Conservation (phyloP, 257 asterid species). For the Nicotiana obtusifolia region DNA sequence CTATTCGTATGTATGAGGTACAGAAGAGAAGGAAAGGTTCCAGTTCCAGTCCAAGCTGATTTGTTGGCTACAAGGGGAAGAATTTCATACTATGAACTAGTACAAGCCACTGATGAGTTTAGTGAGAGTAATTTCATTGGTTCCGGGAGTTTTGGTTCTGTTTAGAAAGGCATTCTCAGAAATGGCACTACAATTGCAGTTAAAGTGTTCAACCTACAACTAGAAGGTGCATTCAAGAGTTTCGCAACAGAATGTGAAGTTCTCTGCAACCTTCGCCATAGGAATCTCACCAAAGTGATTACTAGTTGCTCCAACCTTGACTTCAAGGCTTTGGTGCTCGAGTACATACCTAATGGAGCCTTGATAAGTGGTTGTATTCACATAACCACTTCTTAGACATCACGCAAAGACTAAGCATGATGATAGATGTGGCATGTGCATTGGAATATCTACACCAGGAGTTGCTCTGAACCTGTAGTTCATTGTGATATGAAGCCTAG, state of each 20-base stretch:
- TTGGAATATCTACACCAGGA: conserved; percentile 29
- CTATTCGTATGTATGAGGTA: neutral
- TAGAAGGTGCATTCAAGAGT: conserved; percentile 16
- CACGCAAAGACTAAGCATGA: conserved; percentile 19
- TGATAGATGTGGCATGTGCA: conserved; percentile 34
- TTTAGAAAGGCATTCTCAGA: conserved; percentile 15
- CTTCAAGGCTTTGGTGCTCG: conserved; percentile 26
- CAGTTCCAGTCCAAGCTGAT: neutral
- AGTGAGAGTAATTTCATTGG: conserved; percentile 16
- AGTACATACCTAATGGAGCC: conserved; percentile 31
- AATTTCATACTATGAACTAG: conserved; percentile 13
- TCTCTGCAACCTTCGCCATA: conserved; percentile 26
- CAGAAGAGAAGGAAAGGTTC: neutral
- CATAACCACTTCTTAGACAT: conserved; percentile 8
- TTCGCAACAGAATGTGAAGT: conserved; percentile 29
- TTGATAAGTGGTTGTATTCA: conserved; percentile 27
- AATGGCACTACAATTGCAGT: conserved; percentile 13
- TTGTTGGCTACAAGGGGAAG: neutral
- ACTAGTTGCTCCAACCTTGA: conserved; percentile 27
- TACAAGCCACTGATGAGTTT: conserved; percentile 3
- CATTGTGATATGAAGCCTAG: conserved; percentile 37
- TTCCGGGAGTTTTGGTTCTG: conserved; percentile 21
- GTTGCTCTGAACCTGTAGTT: conserved; percentile 20
- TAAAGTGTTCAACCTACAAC: conserved; percentile 25
- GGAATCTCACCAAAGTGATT: conserved; percentile 26